Conservation (phyloP, 2,329 filamentous ascomycete species). For the Pseudocercospora cruenta region DNA sequence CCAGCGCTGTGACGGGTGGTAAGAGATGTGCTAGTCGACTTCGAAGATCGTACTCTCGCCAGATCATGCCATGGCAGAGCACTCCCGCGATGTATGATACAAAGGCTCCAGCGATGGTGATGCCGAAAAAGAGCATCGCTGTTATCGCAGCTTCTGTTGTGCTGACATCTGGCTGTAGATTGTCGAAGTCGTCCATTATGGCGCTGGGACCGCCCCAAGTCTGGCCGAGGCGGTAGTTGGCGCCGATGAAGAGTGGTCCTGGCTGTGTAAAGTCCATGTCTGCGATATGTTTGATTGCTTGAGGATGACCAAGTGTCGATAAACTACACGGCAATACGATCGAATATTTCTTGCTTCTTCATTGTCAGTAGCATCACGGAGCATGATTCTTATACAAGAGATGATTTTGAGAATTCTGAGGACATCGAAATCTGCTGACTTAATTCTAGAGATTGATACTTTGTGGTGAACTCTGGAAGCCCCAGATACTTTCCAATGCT, state of each 20-base stretch:
- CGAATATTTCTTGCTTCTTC: neutral
- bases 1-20: neutral
- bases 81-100: neutral
- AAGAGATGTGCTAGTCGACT: neutral
- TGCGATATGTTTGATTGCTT: neutral
- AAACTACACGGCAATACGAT: neutral
- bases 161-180: neutral
- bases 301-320: neutral
- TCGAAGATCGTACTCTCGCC: neutral
- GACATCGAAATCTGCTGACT: neutral
- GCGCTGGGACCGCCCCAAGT: neutral
- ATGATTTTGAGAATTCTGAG: neutral
- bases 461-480: neutral
- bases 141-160: neutral
- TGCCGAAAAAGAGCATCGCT: slow-evolving; percentile 1
- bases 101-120: neutral
- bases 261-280: neutral
- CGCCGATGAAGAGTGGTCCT: neutral
- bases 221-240: slow-evolving; percentile 4
- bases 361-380: neutral
- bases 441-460: neutral
- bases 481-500: neutral
- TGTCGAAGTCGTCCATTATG: neutral
- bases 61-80: neutral
- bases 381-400: neutral